Evolutionary conservation across 164 flowering plant genomes (phyloP).

Genomic region (Stephania yunnanensis): DNA sequence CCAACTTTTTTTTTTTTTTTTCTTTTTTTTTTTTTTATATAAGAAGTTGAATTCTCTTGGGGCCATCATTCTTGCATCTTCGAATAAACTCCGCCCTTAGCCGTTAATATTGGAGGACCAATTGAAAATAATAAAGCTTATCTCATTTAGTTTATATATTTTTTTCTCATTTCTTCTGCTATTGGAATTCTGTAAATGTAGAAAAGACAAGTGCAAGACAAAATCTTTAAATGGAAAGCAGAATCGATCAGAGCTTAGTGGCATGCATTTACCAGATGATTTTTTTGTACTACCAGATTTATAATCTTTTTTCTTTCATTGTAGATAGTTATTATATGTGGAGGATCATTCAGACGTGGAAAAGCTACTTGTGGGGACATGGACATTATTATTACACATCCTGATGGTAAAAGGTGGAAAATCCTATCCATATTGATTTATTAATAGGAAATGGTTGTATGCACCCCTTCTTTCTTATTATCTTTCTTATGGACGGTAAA

Average conservation of each 20-base stretch:
- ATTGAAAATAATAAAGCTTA: too few relatives aligned
- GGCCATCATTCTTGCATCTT: too few relatives aligned
- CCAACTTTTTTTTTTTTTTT: too few relatives aligned
- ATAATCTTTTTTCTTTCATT: slow-evolving; percentile 9
- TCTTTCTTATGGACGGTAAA: neutral
- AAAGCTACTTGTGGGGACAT: slow-evolving; percentile 94
- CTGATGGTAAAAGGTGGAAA: slow-evolving; percentile 80
- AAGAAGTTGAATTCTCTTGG: too few relatives aligned
- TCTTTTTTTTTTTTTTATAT: too few relatives aligned
- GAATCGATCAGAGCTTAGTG: neutral
- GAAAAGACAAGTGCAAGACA: neutral
- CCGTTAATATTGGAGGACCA: too few relatives aligned
- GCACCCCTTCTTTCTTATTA: neutral
- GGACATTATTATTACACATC: slow-evolving; percentile 88
- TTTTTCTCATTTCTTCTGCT: neutral
- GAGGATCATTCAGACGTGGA: slow-evolving; percentile 97
- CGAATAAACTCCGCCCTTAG: too few relatives aligned
- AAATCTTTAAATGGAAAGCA: neutral
- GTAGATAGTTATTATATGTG: slow-evolving; percentile 73
- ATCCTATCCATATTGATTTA: neutral
- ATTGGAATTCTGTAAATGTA: too few relatives aligned
- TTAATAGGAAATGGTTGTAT: neutral
- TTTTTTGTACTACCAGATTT: too few relatives aligned
- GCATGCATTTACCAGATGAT: neutral
- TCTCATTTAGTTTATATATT: neutral